Conservation (phyloP, 176 grass and related monocot species). For the Juncus inflexus region DNA sequence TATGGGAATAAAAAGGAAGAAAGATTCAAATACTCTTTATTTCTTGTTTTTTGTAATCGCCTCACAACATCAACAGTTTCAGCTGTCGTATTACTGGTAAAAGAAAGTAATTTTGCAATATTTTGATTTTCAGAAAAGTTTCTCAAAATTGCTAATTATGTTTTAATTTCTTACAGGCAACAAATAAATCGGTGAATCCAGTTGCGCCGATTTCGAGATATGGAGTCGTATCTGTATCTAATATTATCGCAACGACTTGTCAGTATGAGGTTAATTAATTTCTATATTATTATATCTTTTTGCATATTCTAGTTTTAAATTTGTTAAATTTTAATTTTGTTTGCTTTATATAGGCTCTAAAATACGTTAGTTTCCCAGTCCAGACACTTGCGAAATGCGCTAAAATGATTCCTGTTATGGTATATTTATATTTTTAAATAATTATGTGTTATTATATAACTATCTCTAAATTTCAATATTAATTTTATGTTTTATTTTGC, state of each 20-base stretch:
- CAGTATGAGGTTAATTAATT: conserved; percentile 81
- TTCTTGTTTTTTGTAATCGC: conserved; percentile 96
- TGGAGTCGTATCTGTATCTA: conserved; percentile 68
- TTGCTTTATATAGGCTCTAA: conserved; percentile 68
- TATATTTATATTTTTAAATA: conserved; percentile 27
- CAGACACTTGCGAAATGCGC: conserved; percentile 98
- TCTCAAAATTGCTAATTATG: conserved; percentile 18
- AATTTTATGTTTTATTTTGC: conserved; percentile 18
- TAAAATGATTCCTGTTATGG: conserved; percentile 99
- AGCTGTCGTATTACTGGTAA: conserved; percentile 66
- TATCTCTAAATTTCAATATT: not conserved
- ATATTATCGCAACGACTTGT: conserved; percentile 95
- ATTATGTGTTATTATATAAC: not conserved
- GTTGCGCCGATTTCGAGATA: conserved; percentile 85
- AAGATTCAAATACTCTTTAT: conserved; percentile 87
- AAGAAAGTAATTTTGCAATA: not conserved
- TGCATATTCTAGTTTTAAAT: not conserved
- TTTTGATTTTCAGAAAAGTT: no score
- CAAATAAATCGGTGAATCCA: conserved; percentile 79
- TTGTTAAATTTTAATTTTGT: conserved; percentile 2
- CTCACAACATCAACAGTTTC: conserved; percentile 81
- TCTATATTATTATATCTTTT: not conserved
- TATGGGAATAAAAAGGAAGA: conserved; percentile 76
- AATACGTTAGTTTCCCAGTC: conserved; percentile 97
- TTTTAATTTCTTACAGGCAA: conserved; percentile 37